Conservation (phyloP, 179 eudicot genomes). For the Nepenthes alata region DNA sequence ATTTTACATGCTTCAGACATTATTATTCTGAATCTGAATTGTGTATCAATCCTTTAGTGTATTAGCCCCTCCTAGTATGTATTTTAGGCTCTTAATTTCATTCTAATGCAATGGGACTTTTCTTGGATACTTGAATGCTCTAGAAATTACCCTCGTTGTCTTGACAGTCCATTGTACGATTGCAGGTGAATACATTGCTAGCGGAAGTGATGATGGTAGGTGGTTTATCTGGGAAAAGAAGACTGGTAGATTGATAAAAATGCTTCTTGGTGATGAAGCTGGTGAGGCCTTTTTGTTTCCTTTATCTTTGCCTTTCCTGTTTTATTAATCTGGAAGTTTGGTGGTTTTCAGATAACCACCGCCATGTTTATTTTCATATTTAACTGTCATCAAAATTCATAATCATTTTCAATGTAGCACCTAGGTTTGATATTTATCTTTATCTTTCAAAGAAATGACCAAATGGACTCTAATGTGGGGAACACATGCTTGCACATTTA, state of each 20-base stretch:
- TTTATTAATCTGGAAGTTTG: not conserved
- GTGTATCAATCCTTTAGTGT: too few species aligned
- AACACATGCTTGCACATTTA: too few species aligned
- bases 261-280: constrained; percentile 83
- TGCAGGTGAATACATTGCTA: constrained; percentile 85
- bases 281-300: constrained; percentile 33
- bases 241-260: constrained; percentile 74
- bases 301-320: not conserved
- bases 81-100: constrained; percentile 1
- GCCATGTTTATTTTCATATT: too few species aligned
- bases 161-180: constrained; percentile 1
- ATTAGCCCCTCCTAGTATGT: not conserved
- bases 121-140: not conserved
- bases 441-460: too few species aligned
- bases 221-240: constrained; percentile 98
- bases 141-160: not conserved
- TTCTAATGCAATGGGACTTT: not conserved
- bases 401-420: too few species aligned
- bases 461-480: too few species aligned
- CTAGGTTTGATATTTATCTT: too few species aligned
- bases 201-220: constrained; percentile 97
- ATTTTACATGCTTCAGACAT: too few species aligned
- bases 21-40: too few species aligned
- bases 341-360: too few species aligned
- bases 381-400: too few species aligned